phyloP scores from a whole-genome alignment of 768 basidiomycete genomes.

The Pleurotus eryngii region DNA sequence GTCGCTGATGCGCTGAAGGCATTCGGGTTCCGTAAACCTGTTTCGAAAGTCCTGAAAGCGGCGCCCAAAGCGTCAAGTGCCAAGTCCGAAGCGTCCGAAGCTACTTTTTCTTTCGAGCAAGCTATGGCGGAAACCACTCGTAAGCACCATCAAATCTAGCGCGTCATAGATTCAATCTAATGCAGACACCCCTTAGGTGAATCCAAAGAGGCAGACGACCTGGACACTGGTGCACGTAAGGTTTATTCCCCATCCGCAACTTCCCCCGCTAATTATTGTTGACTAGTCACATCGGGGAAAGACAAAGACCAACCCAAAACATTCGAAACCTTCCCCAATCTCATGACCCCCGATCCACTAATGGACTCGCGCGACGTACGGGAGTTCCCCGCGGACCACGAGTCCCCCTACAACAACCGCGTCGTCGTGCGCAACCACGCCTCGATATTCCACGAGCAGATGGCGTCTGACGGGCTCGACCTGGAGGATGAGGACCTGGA shows the following conservation, averaged over 20 bases:
- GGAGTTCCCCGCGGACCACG: conserved; percentile 49
- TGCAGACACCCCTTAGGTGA: neutral
- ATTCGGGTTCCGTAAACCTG: conserved; percentile 3
- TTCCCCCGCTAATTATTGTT: neutral
- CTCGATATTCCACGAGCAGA: conserved; percentile 55
- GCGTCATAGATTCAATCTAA: too few species aligned
- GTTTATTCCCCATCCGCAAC: neutral
- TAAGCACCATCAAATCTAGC: too few species aligned
- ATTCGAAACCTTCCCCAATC: conserved; percentile 44
- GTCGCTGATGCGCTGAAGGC: conserved; percentile 3
- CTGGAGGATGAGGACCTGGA: conserved; percentile 22
- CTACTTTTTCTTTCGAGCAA: conserved; percentile 2
- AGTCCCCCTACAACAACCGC: conserved; percentile 55
- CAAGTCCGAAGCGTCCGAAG: neutral
- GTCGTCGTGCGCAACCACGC: conserved; percentile 69
- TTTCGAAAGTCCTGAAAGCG: neutral
- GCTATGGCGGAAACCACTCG: conserved; percentile 3
- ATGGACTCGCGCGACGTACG: conserved; percentile 57
- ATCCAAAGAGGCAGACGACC: conserved; percentile 1
- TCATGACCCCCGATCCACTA: conserved; percentile 59
- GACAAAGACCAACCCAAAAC: conserved; percentile 5
- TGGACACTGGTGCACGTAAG: conserved; percentile 5
- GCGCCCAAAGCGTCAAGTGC: neutral
- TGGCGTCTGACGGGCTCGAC: conserved; percentile 28
- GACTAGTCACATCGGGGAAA: conserved; percentile 6